Conservation (phyloP, 2,329 filamentous ascomycete species). For the Fusarium sp. region DNA sequence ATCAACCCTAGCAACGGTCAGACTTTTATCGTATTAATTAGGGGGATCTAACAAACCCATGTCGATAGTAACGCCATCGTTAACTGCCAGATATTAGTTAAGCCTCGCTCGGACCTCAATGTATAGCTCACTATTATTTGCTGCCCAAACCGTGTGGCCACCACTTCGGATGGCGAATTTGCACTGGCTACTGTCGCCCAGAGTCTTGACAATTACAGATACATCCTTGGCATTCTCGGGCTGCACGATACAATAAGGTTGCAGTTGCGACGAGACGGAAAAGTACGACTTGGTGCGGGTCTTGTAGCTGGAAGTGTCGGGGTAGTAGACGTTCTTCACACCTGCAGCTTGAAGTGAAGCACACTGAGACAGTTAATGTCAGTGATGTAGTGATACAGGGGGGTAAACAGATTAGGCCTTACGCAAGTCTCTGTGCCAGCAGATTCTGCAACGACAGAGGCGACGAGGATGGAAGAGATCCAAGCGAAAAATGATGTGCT, state of each 20-base stretch:
- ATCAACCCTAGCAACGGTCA: slow-evolving; percentile 12
- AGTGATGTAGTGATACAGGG: not conserved
- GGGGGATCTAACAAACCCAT: slow-evolving; percentile 2
- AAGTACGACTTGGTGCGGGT: slow-evolving; percentile 44
- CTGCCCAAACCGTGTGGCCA: slow-evolving; percentile 24
- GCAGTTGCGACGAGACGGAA: slow-evolving; percentile 39
- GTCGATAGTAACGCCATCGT: slow-evolving; percentile 24
- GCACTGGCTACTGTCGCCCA: not conserved
- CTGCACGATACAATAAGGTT: slow-evolving; percentile 47
- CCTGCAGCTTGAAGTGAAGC: slow-evolving; percentile 20
- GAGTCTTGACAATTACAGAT: slow-evolving; percentile 31
- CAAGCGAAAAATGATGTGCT: slow-evolving; percentile 19
- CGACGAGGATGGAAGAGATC: not conserved
- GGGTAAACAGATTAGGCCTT: not conserved
- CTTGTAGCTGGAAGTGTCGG: slow-evolving; percentile 24
- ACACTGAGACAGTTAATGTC: slow-evolving; percentile 22
- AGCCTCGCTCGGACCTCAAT: not conserved
- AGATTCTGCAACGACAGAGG: not conserved
- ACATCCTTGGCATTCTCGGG: slow-evolving; percentile 42
- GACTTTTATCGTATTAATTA: not conserved
- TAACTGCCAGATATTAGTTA: slow-evolving; percentile 16
- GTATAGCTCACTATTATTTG: slow-evolving; percentile 16
- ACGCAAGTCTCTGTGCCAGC: slow-evolving; percentile 8
- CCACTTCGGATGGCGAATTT: slow-evolving; percentile 23
- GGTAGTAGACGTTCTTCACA: slow-evolving; percentile 31